Base-by-base conservation (phyloP, 176 grass and related monocot species). In the Paspalum vaginatum region DNA sequence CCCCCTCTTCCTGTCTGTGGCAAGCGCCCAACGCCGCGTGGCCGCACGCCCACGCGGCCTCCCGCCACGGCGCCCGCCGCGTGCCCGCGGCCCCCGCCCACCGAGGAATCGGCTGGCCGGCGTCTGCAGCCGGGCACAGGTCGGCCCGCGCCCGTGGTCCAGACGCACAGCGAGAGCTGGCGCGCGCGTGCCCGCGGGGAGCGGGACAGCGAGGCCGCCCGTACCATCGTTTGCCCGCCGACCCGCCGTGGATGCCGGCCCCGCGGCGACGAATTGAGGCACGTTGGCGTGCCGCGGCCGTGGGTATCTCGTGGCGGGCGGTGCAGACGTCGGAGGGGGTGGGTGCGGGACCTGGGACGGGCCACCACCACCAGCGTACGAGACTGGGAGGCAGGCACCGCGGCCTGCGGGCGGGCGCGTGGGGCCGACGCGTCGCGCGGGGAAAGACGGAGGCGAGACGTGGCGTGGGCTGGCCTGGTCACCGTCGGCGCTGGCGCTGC, bases 361-460 rank as follows among this genome's bases (percentile, higher is more conserved):
- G n/a, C n/a, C n/a, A n/a, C n/a, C n/a, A n/a, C n/a, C n/a, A n/a
- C n/a, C n/a, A n/a, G n/a, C n/a, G n/a, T 17, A 7, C 50, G 32
- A 9, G 53, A 1, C 53, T 20, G 54, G 0, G 2, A 17, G 18
- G 12, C 11, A 10, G 47, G 17, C 17, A 14, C 17, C 52, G 17
- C 52, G 17, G 52, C 52, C 17, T 21, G 53, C 18, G 18, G 9
- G 54, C 9, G 2, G 32, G 61, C 61, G 62, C 51, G 51, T 20
- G 51, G 51, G 51, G 16, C 53, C 18, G 39, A 65, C 63, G 63
- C 63, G 63, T 66, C 63, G 63, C 63, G 38, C 63, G 39, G 63
- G 39, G 1, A 56, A 57, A 8, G 52, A 18, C 51, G 18, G 16
- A 7, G 3, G 21, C 2, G 25, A 37, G 21, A 48, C 2, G 43